Evolutionary conservation across 495 filamentous ascomycete genomes (phyloP).

Genomic region (Hypoxylon fragiforme): DNA sequence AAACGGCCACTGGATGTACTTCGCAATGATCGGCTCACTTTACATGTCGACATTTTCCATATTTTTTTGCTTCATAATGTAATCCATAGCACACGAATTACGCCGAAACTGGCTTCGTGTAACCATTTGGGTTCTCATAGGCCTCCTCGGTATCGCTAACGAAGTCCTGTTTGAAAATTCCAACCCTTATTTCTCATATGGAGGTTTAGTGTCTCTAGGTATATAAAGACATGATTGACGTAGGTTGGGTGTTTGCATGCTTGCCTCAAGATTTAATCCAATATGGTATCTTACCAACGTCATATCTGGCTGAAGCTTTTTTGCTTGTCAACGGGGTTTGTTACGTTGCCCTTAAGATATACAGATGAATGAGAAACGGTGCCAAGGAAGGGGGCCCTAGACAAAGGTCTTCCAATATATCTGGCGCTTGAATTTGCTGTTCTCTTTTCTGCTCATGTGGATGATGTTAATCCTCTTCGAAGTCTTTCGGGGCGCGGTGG

Average conservation of each 20-base stretch:
- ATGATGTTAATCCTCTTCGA: slow-evolving; percentile 13
- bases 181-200: background rate
- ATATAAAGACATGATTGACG: background rate
- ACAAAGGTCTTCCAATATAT: slow-evolving; percentile 1
- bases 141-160: slow-evolving; percentile 3
- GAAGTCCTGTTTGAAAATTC: slow-evolving; percentile 11
- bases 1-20: slow-evolving; percentile 11
- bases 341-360: slow-evolving; percentile 3
- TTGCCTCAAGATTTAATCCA: background rate
- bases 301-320: background rate
- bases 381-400: background rate
- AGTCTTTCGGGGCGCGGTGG: background rate
- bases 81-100: slow-evolving; percentile 1
- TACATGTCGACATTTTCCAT: slow-evolving; percentile 21
- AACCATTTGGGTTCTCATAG: slow-evolving; percentile 3
- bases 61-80: slow-evolving; percentile 7
- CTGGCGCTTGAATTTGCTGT: background rate
- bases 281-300: background rate
- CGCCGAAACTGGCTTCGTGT: slow-evolving; percentile 16
- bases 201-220: too few relatives aligned
- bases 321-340: slow-evolving; percentile 11
- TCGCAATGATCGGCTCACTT: slow-evolving; percentile 7
- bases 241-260: slow-evolving; percentile 6
- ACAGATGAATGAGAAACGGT: background rate
- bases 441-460: slow-evolving; percentile 18